Conservation (phyloP, 2,329 filamentous ascomycete species). For the Ophiostoma ulmi region DNA sequence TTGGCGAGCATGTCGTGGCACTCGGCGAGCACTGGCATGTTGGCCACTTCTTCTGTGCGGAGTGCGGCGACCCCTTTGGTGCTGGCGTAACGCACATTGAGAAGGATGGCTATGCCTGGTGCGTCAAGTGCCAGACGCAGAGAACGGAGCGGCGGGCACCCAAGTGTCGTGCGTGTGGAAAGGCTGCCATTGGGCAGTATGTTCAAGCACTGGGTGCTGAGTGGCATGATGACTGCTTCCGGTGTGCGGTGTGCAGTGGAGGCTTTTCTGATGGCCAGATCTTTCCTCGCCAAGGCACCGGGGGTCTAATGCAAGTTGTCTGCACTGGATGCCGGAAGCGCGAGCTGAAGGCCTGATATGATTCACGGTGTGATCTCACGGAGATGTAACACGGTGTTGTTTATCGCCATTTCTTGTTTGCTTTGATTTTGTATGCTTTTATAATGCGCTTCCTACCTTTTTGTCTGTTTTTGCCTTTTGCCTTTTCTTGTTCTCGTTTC, state of each 20-base stretch:
- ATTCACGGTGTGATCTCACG: background rate
- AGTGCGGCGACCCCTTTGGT: conserved; percentile 94
- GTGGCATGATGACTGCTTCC: conserved; percentile 92
- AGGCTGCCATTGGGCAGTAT: conserved; percentile 82
- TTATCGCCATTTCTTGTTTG: background rate
- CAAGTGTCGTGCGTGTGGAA: conserved; percentile 80
- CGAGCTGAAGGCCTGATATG: conserved; percentile 50
- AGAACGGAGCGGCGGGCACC: conserved; percentile 81
- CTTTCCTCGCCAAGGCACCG: conserved; percentile 52
- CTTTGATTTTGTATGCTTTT: background rate
- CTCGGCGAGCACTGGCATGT: conserved; percentile 95
- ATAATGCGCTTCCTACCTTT: background rate
- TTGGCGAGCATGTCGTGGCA: conserved; percentile 89
- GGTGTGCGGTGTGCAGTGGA: conserved; percentile 60
- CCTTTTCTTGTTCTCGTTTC: background rate
- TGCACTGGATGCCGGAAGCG: conserved; percentile 57
- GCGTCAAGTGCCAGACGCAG: conserved; percentile 84
- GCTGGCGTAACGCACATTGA: conserved; percentile 69
- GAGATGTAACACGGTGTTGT: background rate
- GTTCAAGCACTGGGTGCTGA: conserved; percentile 83
- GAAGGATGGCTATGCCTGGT: conserved; percentile 97
- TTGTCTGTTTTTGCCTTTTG: conserved; percentile 3
- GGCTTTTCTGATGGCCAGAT: conserved; percentile 62
- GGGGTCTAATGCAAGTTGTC: conserved; percentile 47
- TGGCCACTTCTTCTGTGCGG: conserved; percentile 97